A percentile compares a stretch with the other conserved stretches of the same genome.
Conservation (phyloP, 2,329 filamentous ascomycete genomes). For the Pseudocercospora ulei region DNA sequence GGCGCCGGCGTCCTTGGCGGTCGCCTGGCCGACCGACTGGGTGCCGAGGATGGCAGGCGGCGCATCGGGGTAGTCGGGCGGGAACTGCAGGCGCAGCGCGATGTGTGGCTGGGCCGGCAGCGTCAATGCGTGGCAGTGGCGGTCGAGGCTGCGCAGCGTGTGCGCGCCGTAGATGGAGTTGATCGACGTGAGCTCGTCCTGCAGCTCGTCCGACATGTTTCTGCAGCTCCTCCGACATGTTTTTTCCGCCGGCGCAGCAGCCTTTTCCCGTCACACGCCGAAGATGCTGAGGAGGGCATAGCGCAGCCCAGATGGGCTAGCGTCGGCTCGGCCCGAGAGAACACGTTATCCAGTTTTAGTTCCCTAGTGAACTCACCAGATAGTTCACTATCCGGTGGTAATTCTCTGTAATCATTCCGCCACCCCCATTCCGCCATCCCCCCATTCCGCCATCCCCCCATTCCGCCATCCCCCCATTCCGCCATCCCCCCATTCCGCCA, state of each 20-base stretch:
- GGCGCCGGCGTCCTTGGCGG: conserved; percentile 60
- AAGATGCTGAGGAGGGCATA: not conserved
- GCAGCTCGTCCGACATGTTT: conserved; percentile 42
- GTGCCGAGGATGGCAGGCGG: conserved; percentile 67
- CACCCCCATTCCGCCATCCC: no score
- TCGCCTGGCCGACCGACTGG: conserved; percentile 61
- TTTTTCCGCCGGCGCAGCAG: not conserved
- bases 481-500: no score
- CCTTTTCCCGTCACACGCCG: not conserved
- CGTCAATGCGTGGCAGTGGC: conserved; percentile 50
- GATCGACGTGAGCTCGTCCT: conserved; percentile 68
- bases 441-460: no score
- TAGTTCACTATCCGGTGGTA: no score
- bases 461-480: no score
- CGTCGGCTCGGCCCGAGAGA: no score
- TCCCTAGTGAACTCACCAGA: no score
- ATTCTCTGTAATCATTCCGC: no score
- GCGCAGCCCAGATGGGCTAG: no score
- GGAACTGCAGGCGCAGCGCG: conserved; percentile 55
- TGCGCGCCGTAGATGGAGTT: conserved; percentile 71
- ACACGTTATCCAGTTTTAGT: no score
- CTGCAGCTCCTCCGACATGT: conserved; percentile 6
- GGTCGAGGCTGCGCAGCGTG: conserved; percentile 42
- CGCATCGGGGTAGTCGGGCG: conserved; percentile 60
- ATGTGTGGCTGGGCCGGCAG: conserved; percentile 55